These are phyloP conservation scores for Cystobasidium onofrii DNA, from an alignment of 768 basidiomycete genomes.

Conservation along the genomic window DNA sequence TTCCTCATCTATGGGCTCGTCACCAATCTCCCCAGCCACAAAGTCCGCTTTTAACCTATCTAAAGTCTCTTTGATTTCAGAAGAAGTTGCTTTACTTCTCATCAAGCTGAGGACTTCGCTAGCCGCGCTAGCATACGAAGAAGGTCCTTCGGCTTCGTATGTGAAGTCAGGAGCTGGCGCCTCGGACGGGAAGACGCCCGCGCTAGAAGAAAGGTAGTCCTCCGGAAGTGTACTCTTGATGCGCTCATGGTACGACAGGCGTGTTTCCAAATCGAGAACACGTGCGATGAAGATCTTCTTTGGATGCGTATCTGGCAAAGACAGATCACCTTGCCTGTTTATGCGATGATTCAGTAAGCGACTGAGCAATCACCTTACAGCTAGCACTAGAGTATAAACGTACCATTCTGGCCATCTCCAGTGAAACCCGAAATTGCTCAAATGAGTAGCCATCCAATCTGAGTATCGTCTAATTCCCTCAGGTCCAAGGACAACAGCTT, in stretches of 20 bases:
- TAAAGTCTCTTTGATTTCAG: constrained; percentile 72
- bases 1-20: constrained; percentile 44
- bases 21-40: constrained; percentile 10
- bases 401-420: constrained; percentile 99
- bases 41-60: constrained; percentile 30
- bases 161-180: constrained; percentile 72
- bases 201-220: constrained; percentile 58
- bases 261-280: constrained; percentile 77
- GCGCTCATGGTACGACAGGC: constrained; percentile 86
- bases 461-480: constrained; percentile 72
- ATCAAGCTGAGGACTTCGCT: constrained; percentile 68
- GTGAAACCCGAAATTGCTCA: constrained; percentile 95
- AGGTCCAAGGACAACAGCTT: constrained; percentile 55
- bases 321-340: constrained; percentile 76
- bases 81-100: constrained; percentile 57
- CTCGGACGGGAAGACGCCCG: constrained; percentile 58
- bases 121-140: constrained; percentile 68
- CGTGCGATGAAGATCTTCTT: constrained; percentile 78
- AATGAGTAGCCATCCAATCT: constrained; percentile 91
- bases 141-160: constrained; percentile 60
- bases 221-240: constrained; percentile 80
- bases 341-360: background rate
- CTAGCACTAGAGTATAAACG: constrained; percentile 44
- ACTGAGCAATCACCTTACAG: background rate
- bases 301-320: constrained; percentile 66